Evolutionary conservation across 2,329 filamentous ascomycete species (phyloP).

Genomic region (Drechslerella dactyloides): DNA sequence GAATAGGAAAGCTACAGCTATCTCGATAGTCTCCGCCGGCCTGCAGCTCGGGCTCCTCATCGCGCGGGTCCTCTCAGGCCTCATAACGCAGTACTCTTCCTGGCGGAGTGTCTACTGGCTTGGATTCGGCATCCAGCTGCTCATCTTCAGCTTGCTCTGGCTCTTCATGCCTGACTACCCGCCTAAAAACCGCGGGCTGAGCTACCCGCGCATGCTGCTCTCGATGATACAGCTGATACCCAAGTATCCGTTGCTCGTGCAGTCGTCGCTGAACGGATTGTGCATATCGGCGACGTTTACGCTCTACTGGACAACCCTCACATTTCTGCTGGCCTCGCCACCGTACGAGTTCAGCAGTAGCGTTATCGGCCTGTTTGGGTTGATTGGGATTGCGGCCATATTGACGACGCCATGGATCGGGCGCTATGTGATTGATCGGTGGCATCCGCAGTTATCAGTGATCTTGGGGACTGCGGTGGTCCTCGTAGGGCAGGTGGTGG

Average conservation of each 20-base stretch:
- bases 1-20: slow-evolving; percentile 70
- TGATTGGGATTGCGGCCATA: slow-evolving; percentile 77
- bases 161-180: slow-evolving; percentile 82
- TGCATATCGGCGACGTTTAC: slow-evolving; percentile 69
- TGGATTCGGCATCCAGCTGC: slow-evolving; percentile 72
- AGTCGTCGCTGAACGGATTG: slow-evolving; percentile 72
- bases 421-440: slow-evolving; percentile 71
- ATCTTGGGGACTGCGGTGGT: slow-evolving; percentile 68
- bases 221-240: slow-evolving; percentile 70
- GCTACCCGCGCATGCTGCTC: slow-evolving; percentile 70
- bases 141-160: slow-evolving; percentile 71
- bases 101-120: slow-evolving; percentile 85
- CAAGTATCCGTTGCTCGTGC: slow-evolving; percentile 71
- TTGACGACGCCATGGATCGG: slow-evolving; percentile 72
- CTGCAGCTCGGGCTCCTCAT: slow-evolving; percentile 77
- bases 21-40: slow-evolving; percentile 77
- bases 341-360: slow-evolving; percentile 73
- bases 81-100: slow-evolving; percentile 73
- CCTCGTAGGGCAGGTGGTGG: slow-evolving; percentile 69
- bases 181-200: slow-evolving; percentile 71
- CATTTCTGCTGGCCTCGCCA: slow-evolving; percentile 74
- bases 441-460: slow-evolving; percentile 72
- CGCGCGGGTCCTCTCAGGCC: slow-evolving; percentile 76
- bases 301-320: slow-evolving; percentile 75
- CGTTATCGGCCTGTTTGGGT: slow-evolving; percentile 76